Evolutionary conservation across 345 rosid species (phyloP).

Genomic region (Angophora floribunda): DNA sequence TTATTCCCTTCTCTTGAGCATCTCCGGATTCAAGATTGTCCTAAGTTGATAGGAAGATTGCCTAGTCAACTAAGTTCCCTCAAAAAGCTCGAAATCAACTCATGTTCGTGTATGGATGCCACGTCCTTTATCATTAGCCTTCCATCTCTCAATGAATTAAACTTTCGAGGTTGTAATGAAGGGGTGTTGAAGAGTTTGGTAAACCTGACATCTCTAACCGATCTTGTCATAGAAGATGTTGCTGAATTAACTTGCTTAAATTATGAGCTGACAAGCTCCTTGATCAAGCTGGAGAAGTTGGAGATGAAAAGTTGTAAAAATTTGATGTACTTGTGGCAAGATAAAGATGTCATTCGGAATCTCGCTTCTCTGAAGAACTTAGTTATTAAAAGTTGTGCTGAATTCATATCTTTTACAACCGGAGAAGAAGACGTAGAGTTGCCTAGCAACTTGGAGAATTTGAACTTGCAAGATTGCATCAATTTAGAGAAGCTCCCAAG

Average conservation of each 20-base stretch:
- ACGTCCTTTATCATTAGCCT: neutral
- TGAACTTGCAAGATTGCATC: fast-evolving
- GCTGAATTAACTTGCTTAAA: neutral
- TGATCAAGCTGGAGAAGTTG: neutral
- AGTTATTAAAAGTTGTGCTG: fast-evolving
- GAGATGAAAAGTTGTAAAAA: fast-evolving
- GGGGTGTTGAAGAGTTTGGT: neutral
- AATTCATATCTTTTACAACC: neutral
- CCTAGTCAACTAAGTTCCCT: neutral
- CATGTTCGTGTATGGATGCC: neutral
- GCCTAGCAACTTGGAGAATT: fast-evolving
- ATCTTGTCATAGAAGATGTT: neutral
- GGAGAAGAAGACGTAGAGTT: neutral
- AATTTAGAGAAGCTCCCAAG: neutral
- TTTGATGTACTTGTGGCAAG: neutral
- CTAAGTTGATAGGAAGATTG: neutral
- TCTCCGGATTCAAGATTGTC: neutral
- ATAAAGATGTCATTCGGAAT: fast-evolving
- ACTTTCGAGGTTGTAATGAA: neutral
- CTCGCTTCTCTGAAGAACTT: neutral
- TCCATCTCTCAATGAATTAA: neutral
- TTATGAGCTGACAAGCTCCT: neutral
- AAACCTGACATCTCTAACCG: fast-evolving
- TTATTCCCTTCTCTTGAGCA: neutral
- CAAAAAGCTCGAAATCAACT: neutral